A percentile compares a stretch with the other conserved stretches of the same genome.
These are phyloP conservation scores for Pythium myriotylum DNA, from an alignment of 352 stramenopile species.

Conservation along the genomic window DNA sequence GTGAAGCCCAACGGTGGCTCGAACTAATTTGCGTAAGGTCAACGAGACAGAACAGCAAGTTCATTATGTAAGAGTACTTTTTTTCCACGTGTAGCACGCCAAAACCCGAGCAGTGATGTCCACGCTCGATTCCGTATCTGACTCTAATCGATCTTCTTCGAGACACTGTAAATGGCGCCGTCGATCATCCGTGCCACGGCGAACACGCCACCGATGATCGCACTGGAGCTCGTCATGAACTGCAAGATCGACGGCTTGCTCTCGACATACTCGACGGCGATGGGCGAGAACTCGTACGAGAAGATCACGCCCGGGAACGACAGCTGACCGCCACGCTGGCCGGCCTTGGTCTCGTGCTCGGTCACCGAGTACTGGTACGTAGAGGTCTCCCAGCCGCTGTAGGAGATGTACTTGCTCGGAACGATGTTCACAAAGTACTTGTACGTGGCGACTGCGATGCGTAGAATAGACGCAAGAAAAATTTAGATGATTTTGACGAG, in stretches of 20 bases:
- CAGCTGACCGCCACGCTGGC: slow-evolving; percentile 48
- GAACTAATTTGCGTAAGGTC: too few relatives aligned
- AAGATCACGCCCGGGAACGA: slow-evolving; percentile 86
- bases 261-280: slow-evolving; percentile 88
- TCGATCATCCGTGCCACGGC: slow-evolving; percentile 88
- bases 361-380: slow-evolving; percentile 91
- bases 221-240: slow-evolving; percentile 87
- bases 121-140: background rate
- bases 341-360: slow-evolving; percentile 60
- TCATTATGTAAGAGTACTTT: slow-evolving; percentile 5
- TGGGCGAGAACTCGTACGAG: slow-evolving; percentile 90
- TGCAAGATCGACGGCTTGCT: slow-evolving; percentile 82
- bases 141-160: slow-evolving; percentile 85
- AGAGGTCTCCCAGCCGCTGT: slow-evolving; percentile 63
- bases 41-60: background rate
- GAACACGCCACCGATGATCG: slow-evolving; percentile 87
- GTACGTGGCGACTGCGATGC: slow-evolving; percentile 74
- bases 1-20: too few relatives aligned
- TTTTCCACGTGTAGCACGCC: background rate
- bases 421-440: slow-evolving; percentile 90
- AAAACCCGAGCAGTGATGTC: background rate
- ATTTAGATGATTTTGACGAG: too few relatives aligned
- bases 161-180: slow-evolving; percentile 87
- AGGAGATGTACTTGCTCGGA: slow-evolving; percentile 82
- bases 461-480: too few relatives aligned